Conservation (phyloP, 768 basidiomycete genomes). For the Pilatotrama ljubarskyi region DNA sequence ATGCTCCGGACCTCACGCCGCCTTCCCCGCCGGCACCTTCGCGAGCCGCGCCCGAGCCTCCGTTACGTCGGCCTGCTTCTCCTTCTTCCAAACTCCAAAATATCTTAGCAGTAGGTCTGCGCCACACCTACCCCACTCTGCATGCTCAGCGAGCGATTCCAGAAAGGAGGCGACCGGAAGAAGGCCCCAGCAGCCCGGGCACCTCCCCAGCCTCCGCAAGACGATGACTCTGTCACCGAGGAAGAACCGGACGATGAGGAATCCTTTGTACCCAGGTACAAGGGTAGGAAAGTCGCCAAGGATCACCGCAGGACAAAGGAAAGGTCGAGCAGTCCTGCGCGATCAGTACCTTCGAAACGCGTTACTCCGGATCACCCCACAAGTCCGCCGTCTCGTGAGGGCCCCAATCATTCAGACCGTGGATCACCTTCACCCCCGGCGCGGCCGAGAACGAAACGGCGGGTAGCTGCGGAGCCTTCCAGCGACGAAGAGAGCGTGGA, state of each 20-base stretch:
- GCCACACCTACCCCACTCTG: no score
- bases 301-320: background rate
- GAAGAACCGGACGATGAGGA: conserved; percentile 26
- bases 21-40: conserved; percentile 12
- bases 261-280: background rate
- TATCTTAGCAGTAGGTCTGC: background rate
- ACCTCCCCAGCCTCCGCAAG: conserved; percentile 14
- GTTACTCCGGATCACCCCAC: conserved; percentile 11
- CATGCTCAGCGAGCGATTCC: background rate
- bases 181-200: background rate
- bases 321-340: conserved; percentile 1
- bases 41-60: conserved; percentile 12
- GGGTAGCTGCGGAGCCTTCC: conserved; percentile 32
- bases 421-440: conserved; percentile 42
- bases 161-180: background rate
- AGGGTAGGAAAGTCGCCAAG: conserved; percentile 7
- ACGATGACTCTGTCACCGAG: conserved; percentile 47
- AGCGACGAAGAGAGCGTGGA: conserved; percentile 62
- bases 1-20: conserved; percentile 44
- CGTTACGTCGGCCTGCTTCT: conserved; percentile 6
- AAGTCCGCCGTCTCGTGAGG: background rate
- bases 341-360: conserved; percentile 15
- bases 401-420: conserved; percentile 4
- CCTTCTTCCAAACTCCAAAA: background rate
- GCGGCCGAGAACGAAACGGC: conserved; percentile 45